Conservation (phyloP, 352 stramenopile species). For the Phytopythium mirpurense region DNA sequence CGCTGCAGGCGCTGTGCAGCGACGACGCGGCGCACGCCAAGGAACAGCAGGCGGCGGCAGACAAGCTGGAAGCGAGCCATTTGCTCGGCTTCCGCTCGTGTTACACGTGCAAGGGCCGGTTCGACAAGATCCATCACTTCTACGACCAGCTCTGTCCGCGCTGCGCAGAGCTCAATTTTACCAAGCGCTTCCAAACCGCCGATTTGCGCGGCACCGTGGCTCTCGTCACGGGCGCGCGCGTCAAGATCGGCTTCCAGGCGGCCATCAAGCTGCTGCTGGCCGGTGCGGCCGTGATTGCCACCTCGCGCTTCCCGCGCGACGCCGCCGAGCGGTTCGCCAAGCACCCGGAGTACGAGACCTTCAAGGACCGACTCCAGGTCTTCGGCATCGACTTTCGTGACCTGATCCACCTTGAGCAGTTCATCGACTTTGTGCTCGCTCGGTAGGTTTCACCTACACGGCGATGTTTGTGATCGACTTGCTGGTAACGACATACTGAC, state of each 20-base stretch:
- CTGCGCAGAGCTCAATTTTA: slow-evolving; percentile 93
- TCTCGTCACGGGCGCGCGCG: slow-evolving; percentile 92
- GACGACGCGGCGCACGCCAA: slow-evolving; percentile 43
- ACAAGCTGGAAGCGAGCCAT: slow-evolving; percentile 53
- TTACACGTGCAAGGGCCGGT: slow-evolving; percentile 95
- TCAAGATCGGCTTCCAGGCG: slow-evolving; percentile 97
- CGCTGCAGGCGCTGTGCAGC: slow-evolving; percentile 55
- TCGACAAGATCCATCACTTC: slow-evolving; percentile 95
- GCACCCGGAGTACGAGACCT: slow-evolving; percentile 91
- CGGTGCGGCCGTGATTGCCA: slow-evolving; percentile 92
- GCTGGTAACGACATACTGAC: background rate
- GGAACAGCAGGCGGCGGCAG: slow-evolving; percentile 39
- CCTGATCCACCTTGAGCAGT: slow-evolving; percentile 93
- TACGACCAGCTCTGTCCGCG: slow-evolving; percentile 94
- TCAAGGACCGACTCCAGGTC: slow-evolving; percentile 92
- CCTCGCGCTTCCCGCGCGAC: slow-evolving; percentile 94
- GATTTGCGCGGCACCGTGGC: slow-evolving; percentile 89
- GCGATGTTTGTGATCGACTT: too few species aligned
- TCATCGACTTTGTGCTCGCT: slow-evolving; percentile 83
- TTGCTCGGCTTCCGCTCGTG: slow-evolving; percentile 89
- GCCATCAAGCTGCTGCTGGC: slow-evolving; percentile 92
- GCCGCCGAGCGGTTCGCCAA: slow-evolving; percentile 86
- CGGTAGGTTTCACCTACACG: slow-evolving; percentile 14
- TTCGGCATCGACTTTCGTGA: slow-evolving; percentile 96
- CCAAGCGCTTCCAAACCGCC: slow-evolving; percentile 91